A percentile compares a stretch with the other conserved stretches of the same genome.
These are phyloP conservation scores for Erodium chrysanthum DNA, from an alignment of 441 rosid species.

Conservation along the genomic window DNA sequence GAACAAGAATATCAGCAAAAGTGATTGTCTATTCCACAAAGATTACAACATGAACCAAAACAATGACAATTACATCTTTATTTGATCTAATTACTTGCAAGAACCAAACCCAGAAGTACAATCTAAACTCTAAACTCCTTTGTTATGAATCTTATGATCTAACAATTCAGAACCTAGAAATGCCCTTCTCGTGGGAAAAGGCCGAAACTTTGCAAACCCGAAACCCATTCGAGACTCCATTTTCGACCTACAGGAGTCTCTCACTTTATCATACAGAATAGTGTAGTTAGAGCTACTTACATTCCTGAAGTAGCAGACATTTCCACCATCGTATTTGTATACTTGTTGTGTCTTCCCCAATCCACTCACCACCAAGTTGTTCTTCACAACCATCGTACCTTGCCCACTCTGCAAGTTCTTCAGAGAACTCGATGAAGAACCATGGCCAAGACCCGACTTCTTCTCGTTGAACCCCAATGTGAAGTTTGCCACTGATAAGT, in stretches of 20 bases:
- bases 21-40: background rate
- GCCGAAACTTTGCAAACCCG: no score
- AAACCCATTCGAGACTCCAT: slow-evolving; percentile 12
- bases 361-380: slow-evolving; percentile 39
- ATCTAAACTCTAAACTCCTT: slow-evolving; percentile 6
- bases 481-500: slow-evolving; percentile 29
- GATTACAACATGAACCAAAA: background rate
- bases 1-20: background rate
- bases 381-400: slow-evolving; percentile 43
- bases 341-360: slow-evolving; percentile 54
- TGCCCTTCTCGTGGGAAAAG: no score
- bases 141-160: background rate
- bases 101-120: no score
- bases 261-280: slow-evolving; percentile 44
- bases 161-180: slow-evolving; percentile 17
- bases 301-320: slow-evolving; percentile 61
- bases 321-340: slow-evolving; percentile 35
- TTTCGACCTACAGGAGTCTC: slow-evolving; percentile 23
- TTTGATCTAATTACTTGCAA: background rate
- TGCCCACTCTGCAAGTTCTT: slow-evolving; percentile 48
- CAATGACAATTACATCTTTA: slow-evolving; percentile 2
- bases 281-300: slow-evolving; percentile 69
- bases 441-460: slow-evolving; percentile 16
- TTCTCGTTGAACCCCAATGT: slow-evolving; percentile 50
- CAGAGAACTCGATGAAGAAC: slow-evolving; percentile 22